Percentiles rank a stretch among this genome's conserved stretches.
These are phyloP conservation scores for Conticribra guillardii DNA, from an alignment of 108 stramenopile species.

Conservation along the genomic window DNA sequence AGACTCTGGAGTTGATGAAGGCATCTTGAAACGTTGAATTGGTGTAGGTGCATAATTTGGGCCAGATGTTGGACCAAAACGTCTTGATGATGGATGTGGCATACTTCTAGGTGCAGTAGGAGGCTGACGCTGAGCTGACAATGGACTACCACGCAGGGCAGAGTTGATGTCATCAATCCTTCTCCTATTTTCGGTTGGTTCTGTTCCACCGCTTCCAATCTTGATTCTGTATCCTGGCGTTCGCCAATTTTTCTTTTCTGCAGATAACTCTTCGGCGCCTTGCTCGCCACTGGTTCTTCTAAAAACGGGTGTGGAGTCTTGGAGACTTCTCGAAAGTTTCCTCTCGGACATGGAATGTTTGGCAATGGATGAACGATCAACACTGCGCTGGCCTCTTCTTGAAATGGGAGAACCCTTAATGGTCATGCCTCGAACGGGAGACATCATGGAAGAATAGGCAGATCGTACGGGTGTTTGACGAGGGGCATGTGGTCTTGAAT, in stretches of 20 bases:
- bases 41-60: slow-evolving; percentile 5
- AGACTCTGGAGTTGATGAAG: slow-evolving; percentile 25
- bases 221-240: slow-evolving; percentile 18
- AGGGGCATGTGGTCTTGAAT: background rate
- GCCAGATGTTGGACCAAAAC: background rate
- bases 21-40: slow-evolving; percentile 3
- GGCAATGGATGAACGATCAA: background rate
- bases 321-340: background rate
- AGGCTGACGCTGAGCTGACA: slow-evolving; percentile 12
- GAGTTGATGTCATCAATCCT: slow-evolving; percentile 41
- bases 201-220: slow-evolving; percentile 28
- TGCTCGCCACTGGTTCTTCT: background rate
- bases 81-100: slow-evolving; percentile 15
- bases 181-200: slow-evolving; percentile 14
- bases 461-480: background rate
- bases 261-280: background rate
- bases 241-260: slow-evolving; percentile 16
- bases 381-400: slow-evolving; percentile 13
- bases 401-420: slow-evolving; percentile 47
- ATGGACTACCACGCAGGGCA: slow-evolving; percentile 46
- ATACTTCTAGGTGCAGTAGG: background rate
- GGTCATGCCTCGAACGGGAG: slow-evolving; percentile 21
- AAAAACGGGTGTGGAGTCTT: background rate
- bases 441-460: background rate
- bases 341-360: background rate